phyloP scores from a whole-genome alignment of 257 asterid species.

The Gentiana straminea region DNA sequence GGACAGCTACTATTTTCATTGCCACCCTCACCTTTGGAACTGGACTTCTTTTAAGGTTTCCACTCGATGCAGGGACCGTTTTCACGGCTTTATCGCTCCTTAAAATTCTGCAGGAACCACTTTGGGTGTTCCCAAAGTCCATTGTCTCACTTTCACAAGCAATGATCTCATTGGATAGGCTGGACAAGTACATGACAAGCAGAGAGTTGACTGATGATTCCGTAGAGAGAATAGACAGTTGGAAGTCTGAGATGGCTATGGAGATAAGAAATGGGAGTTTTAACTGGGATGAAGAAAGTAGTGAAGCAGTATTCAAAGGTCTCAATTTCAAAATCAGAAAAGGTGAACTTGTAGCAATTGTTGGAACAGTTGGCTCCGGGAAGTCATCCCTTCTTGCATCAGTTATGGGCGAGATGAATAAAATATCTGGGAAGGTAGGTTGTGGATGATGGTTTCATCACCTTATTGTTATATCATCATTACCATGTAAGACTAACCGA shows the following conservation, averaged over 20 bases:
- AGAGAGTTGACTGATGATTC: slow-evolving; percentile 55
- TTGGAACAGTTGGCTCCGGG: slow-evolving; percentile 96
- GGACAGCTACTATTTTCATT: too few species aligned
- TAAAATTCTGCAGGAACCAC: slow-evolving; percentile 81
- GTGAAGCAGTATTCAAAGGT: slow-evolving; percentile 38
- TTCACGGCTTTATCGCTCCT: slow-evolving; percentile 71
- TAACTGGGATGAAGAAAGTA: slow-evolving; percentile 80
- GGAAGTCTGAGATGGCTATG: slow-evolving; percentile 50
- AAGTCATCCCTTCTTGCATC: slow-evolving; percentile 84
- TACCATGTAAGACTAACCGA: too few species aligned
- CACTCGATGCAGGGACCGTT: slow-evolving; percentile 64
- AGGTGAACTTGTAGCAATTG: slow-evolving; percentile 75
- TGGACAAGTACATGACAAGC: slow-evolving; percentile 73
- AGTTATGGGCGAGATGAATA: slow-evolving; percentile 90
- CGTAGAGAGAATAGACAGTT: slow-evolving; percentile 62
- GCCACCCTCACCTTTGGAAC: too few species aligned
- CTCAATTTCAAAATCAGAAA: slow-evolving; percentile 47
- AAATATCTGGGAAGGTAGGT: slow-evolving; percentile 69
- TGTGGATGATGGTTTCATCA: background rate
- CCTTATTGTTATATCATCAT: too few species aligned
- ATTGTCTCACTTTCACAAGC: slow-evolving; percentile 93
- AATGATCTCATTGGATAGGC: slow-evolving; percentile 63
- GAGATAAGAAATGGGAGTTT: slow-evolving; percentile 55
- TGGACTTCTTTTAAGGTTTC: slow-evolving; percentile 7
- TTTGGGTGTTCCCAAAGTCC: slow-evolving; percentile 85